Percentiles rank a stretch among this genome's conserved stretches.
Conservation (phyloP, 306 rosid species). For the Dalbergia cochinchinensis region DNA sequence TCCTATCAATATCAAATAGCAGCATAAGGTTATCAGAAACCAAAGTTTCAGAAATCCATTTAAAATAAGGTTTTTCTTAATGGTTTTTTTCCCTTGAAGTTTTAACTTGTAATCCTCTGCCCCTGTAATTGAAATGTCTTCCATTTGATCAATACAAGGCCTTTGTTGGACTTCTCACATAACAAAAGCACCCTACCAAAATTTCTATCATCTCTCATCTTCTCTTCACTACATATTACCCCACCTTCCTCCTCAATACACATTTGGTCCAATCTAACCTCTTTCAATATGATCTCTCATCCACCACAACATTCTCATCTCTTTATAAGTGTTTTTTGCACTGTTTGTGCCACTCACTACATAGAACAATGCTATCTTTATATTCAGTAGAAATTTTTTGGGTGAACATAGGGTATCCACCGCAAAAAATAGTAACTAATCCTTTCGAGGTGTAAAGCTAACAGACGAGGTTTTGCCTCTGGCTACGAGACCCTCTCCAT, state of each 20-base stretch:
- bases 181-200: neutral
- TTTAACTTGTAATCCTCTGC: neutral
- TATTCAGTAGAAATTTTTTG: neutral
- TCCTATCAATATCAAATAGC: neutral
- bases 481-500: no score
- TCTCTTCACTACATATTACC: neutral
- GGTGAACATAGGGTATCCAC: no score
- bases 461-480: no score
- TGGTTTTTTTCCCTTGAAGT: neutral
- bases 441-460: no score
- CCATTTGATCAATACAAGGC: neutral
- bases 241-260: slow-evolving; percentile 7
- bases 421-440: no score
- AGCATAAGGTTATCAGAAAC: neutral
- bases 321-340: neutral
- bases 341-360: neutral
- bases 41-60: slow-evolving; percentile 20
- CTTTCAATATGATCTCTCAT: neutral
- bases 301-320: slow-evolving; percentile 16
- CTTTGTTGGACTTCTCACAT: neutral
- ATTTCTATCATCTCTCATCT: slow-evolving; percentile 8
- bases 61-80: neutral
- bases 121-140: neutral
- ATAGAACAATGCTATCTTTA: neutral
- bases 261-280: slow-evolving; percentile 6